Conservation (phyloP, 495 filamentous ascomycete species). For the Talaromyces thailandensis region DNA sequence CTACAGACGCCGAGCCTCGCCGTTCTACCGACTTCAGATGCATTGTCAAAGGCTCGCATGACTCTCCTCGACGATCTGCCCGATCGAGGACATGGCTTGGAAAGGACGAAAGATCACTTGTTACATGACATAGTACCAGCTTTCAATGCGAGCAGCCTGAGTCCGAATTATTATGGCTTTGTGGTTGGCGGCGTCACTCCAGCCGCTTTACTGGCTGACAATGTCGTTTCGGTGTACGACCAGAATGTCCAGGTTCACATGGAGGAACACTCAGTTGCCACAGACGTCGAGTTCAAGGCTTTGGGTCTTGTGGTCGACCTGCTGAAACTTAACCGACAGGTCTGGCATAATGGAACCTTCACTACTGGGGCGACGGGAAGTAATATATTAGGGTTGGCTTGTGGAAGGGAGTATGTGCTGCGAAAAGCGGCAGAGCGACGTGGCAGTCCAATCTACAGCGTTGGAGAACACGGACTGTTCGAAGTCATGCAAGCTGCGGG, state of each 20-base stretch:
- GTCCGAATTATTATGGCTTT: conserved; percentile 75
- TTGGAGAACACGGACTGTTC: conserved; percentile 61
- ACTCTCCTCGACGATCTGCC: conserved; percentile 32
- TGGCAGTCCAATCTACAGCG: conserved; percentile 32
- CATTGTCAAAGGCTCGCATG: conserved; percentile 23
- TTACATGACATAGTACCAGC: conserved; percentile 54
- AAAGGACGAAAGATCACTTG: conserved; percentile 40
- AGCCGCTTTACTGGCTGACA: conserved; percentile 76
- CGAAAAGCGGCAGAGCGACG: conserved; percentile 26
- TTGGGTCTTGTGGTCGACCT: conserved; percentile 61
- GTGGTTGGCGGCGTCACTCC: conserved; percentile 77
- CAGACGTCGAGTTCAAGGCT: conserved; percentile 64
- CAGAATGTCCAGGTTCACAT: conserved; percentile 86
- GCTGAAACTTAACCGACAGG: conserved; percentile 45
- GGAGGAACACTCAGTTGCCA: conserved; percentile 61
- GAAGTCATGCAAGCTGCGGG: conserved; percentile 54
- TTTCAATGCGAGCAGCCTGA: conserved; percentile 52
- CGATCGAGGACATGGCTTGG: conserved; percentile 33
- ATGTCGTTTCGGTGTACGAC: conserved; percentile 66
- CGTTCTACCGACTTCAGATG: conserved; percentile 25
- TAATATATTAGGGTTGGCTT: conserved; percentile 76
- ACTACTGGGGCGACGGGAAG: conserved; percentile 85
- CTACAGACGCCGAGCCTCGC: conserved; percentile 21
- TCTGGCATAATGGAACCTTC: conserved; percentile 53
- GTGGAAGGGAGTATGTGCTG: conserved; percentile 61